These are phyloP conservation scores for Omphalotus olearius DNA, from an alignment of 1,284 basidiomycete species.

Conservation along the genomic window DNA sequence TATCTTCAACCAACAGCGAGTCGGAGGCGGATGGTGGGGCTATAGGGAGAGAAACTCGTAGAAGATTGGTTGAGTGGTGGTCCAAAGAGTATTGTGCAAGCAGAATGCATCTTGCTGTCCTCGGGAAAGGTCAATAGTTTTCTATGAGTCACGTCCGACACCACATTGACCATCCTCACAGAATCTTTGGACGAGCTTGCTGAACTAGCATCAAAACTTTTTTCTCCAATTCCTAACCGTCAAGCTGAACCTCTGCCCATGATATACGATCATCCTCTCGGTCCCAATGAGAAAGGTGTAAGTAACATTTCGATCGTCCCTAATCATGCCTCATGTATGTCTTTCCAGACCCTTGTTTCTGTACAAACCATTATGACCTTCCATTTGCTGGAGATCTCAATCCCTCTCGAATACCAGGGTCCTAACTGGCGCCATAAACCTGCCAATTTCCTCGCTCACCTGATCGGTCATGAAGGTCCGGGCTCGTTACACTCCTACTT, in stretches of 20 bases:
- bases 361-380: slow-evolving; percentile 91
- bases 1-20: slow-evolving; percentile 49
- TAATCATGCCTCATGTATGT: background rate
- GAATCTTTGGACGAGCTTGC: slow-evolving; percentile 83
- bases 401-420: slow-evolving; percentile 84
- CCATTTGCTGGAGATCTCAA: slow-evolving; percentile 84
- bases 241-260: slow-evolving; percentile 59
- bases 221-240: slow-evolving; percentile 76
- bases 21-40: slow-evolving; percentile 68
- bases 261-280: slow-evolving; percentile 78
- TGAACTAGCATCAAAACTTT: slow-evolving; percentile 65
- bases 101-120: slow-evolving; percentile 88
- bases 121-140: slow-evolving; percentile 72
- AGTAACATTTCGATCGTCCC: slow-evolving; percentile 27
- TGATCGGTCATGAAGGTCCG: slow-evolving; percentile 94
- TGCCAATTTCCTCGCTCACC: slow-evolving; percentile 76
- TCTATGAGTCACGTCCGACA: background rate
- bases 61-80: slow-evolving; percentile 96
- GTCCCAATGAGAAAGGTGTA: slow-evolving; percentile 71
- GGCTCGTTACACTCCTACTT: slow-evolving; percentile 92
- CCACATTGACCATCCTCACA: slow-evolving; percentile 23
- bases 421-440: slow-evolving; percentile 84
- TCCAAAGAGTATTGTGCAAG: slow-evolving; percentile 89
- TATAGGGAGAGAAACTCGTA: slow-evolving; percentile 84
- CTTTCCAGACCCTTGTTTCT: slow-evolving; percentile 70